Percentiles rank a stretch among this genome's conserved stretches.
Conservation (phyloP, 2,329 filamentous ascomycete species). For the Colletotrichum sp. region DNA sequence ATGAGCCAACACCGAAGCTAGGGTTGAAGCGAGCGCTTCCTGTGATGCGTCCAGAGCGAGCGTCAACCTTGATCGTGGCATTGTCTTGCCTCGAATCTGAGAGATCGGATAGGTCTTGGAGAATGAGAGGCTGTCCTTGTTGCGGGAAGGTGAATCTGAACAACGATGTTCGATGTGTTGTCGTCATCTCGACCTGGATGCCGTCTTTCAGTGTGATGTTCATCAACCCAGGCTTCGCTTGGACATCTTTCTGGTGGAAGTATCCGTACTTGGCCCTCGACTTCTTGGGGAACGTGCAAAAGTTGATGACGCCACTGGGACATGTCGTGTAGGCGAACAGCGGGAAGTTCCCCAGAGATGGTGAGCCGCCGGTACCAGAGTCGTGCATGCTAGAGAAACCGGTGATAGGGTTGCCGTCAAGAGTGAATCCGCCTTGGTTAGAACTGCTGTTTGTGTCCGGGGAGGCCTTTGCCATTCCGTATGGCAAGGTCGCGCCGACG, state of each 20-base stretch:
- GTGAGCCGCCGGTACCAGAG: constrained; percentile 60
- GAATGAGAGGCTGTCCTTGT: constrained; percentile 58
- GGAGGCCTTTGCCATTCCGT: constrained; percentile 61
- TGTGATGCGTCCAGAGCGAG: constrained; percentile 62
- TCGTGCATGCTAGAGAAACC: constrained; percentile 66
- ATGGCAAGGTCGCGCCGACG: constrained; percentile 46
- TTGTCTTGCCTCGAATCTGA: constrained; percentile 64
- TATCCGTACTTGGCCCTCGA: constrained; percentile 41
- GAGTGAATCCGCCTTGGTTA: constrained; percentile 63
- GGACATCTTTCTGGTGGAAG: constrained; percentile 56
- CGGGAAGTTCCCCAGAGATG: constrained; percentile 76
- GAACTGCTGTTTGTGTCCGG: constrained; percentile 58
- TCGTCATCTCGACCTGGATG: constrained; percentile 70
- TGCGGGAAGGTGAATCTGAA: constrained; percentile 69
- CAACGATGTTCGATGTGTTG: constrained; percentile 67
- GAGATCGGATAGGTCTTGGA: constrained; percentile 71
- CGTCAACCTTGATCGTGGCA: constrained; percentile 60
- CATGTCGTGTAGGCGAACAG: constrained; percentile 72
- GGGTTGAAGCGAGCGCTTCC: constrained; percentile 67
- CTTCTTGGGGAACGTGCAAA: constrained; percentile 63
- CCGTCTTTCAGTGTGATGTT: constrained; percentile 62
- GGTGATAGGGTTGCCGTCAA: constrained; percentile 52
- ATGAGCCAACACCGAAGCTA: constrained; percentile 69
- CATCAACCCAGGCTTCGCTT: constrained; percentile 70
- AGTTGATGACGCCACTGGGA: constrained; percentile 63